Conservation (phyloP, 169 alveolate species). For the Perkinsus olseni region DNA sequence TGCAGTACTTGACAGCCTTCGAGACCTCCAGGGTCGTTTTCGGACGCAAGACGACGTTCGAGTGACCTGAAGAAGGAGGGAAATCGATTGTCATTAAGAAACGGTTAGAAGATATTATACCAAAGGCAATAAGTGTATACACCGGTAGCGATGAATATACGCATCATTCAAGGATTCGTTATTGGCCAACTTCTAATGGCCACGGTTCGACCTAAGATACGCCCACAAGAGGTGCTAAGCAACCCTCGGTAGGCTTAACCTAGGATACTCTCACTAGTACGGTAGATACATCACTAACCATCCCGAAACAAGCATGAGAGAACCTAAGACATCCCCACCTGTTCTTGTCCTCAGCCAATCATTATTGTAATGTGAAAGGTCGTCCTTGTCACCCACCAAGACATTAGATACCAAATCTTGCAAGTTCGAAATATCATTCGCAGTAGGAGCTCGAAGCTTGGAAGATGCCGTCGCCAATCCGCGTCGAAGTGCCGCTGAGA, state of each 20-base stretch:
- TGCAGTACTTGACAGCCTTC: slow-evolving; percentile 46
- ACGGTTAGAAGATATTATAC: too few relatives aligned
- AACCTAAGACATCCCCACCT: background rate
- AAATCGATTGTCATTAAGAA: too few relatives aligned
- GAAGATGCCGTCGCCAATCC: background rate
- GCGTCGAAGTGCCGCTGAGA: background rate
- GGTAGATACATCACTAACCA: too few relatives aligned
- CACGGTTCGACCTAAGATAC: too few relatives aligned
- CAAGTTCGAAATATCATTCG: background rate
- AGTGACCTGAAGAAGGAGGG: background rate
- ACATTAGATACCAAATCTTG: background rate
- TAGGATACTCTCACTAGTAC: too few relatives aligned
- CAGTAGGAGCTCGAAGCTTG: background rate
- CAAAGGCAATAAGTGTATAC: too few relatives aligned
- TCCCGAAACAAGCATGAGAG: too few relatives aligned
- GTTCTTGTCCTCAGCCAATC: background rate
- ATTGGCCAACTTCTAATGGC: too few relatives aligned
- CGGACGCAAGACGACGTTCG: slow-evolving; percentile 51
- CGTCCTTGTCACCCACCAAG: background rate
- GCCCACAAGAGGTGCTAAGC: too few relatives aligned
- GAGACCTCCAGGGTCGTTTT: slow-evolving; percentile 44
- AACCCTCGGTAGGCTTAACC: too few relatives aligned
- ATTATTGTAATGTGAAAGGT: background rate
- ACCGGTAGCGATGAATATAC: too few relatives aligned
- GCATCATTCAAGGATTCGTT: too few relatives aligned